phyloP scores from a whole-genome alignment of 1,284 basidiomycete species.

The Ustilago nuda region DNA sequence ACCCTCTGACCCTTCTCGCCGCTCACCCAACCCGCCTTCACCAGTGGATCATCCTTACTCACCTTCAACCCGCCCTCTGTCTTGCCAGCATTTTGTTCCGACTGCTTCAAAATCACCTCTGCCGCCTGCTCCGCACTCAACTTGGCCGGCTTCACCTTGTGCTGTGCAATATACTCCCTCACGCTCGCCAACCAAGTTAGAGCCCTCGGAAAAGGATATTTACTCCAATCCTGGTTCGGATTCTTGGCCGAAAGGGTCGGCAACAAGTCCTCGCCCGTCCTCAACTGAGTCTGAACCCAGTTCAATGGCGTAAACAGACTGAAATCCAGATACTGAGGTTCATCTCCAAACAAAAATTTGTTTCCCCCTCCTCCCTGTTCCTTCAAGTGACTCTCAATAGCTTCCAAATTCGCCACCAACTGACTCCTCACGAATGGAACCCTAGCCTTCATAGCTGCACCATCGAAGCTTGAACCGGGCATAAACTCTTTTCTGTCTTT shows the following conservation, averaged over 20 bases:
- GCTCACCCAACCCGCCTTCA: conserved; percentile 44
- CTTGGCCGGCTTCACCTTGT: conserved; percentile 30
- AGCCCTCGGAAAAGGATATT: conserved; percentile 31
- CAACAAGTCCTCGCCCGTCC: conserved; percentile 35
- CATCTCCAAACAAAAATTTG: conserved; percentile 27
- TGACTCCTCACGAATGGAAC: conserved; percentile 35
- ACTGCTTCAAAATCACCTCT: conserved; percentile 26
- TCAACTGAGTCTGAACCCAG: conserved; percentile 47
- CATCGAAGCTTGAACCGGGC: conserved; percentile 31
- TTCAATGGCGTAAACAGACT: conserved; percentile 40
- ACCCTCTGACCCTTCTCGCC: conserved; percentile 41
- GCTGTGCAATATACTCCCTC: conserved; percentile 20
- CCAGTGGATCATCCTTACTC: conserved; percentile 36
- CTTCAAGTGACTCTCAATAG: conserved; percentile 32
- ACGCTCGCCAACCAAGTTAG: conserved; percentile 30
- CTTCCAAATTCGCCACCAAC: conserved; percentile 27
- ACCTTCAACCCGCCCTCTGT: conserved; percentile 8
- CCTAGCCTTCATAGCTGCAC: conserved; percentile 24
- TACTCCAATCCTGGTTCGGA: conserved; percentile 22
- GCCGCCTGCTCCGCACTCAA: conserved; percentile 28
- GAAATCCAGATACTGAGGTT: conserved; percentile 40
- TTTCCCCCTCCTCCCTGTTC: neutral
- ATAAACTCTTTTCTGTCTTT: conserved; percentile 37
- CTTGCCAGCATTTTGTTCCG: neutral
- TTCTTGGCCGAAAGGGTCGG: conserved; percentile 29